phyloP scores from a whole-genome alignment of 495 filamentous ascomycete genomes.

The Letharia lupina region DNA sequence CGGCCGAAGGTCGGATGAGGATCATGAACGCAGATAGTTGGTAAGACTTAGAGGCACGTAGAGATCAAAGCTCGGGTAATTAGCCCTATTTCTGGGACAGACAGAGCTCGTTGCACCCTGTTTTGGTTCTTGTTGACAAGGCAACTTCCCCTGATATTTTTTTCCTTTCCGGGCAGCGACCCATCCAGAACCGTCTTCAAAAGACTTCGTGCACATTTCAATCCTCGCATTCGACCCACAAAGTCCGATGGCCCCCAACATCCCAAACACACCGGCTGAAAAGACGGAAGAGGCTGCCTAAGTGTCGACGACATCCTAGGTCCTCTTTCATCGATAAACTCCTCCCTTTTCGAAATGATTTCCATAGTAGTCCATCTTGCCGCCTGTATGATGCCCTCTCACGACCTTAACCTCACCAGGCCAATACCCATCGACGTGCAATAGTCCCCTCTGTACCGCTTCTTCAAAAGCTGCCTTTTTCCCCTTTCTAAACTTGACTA shows the following conservation, averaged over 20 bases:
- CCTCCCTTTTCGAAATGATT: slow-evolving; percentile 48
- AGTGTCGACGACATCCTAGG: not conserved
- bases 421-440: slow-evolving; percentile 44
- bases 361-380: slow-evolving; percentile 45
- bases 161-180: not conserved
- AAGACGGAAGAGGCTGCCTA: not conserved
- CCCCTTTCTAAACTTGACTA: slow-evolving; percentile 39
- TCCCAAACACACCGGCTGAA: not conserved
- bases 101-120: not conserved
- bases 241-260: not conserved
- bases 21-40: not conserved
- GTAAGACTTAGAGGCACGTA: not conserved
- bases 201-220: not conserved
- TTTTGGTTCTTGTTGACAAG: not conserved
- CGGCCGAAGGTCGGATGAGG: not conserved
- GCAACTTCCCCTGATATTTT: too few relatives aligned
- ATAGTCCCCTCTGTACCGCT: slow-evolving; percentile 28
- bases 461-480: slow-evolving; percentile 42
- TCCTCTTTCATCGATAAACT: slow-evolving; percentile 39
- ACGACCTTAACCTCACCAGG: slow-evolving; percentile 48
- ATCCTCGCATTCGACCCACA: not conserved
- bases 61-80: not conserved
- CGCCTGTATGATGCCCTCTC: slow-evolving; percentile 23
- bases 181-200: not conserved
- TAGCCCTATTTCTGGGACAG: not conserved